Percentiles rank a stretch among this genome's conserved stretches.
Conservation (phyloP, 768 basidiomycete species). For the Saitozyma podzolica region DNA sequence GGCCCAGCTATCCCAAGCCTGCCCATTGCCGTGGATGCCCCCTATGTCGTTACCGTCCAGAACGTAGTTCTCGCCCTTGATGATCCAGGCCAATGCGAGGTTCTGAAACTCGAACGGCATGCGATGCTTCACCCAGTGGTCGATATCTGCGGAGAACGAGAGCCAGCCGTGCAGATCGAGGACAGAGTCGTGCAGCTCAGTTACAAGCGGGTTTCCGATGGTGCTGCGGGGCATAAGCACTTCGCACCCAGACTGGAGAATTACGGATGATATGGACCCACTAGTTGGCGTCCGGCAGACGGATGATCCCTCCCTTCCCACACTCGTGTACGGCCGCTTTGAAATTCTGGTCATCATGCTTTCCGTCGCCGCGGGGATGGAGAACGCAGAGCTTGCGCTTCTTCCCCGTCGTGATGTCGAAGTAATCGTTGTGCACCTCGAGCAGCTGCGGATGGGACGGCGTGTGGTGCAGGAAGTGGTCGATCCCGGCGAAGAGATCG, state of each 20-base stretch:
- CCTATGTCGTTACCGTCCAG: conserved; percentile 70
- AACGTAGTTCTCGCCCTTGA: conserved; percentile 63
- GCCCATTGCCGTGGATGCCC: conserved; percentile 56
- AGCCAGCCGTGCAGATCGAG: conserved; percentile 54
- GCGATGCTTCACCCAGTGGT: conserved; percentile 54
- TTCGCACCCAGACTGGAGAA: not conserved
- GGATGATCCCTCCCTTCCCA: conserved; percentile 38
- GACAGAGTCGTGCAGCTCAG: conserved; percentile 49
- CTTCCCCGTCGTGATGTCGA: conserved; percentile 7
- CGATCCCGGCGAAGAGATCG: not conserved
- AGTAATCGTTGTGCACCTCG: conserved; percentile 12
- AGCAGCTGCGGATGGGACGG: conserved; percentile 1
- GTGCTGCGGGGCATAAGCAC: conserved; percentile 24
- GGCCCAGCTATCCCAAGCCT: conserved; percentile 56
- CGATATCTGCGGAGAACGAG: conserved; percentile 53
- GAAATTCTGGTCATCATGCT: conserved; percentile 43
- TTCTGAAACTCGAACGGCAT: conserved; percentile 54
- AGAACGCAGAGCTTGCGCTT: conserved; percentile 17
- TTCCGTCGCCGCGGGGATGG: conserved; percentile 23
- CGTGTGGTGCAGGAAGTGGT: conserved; percentile 4
- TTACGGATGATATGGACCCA: conserved; percentile 50
- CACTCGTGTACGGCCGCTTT: conserved; percentile 32
- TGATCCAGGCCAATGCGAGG: conserved; percentile 52
- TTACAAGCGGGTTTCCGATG: conserved; percentile 31
- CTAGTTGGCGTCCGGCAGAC: conserved; percentile 51